Percentiles rank a stretch among this genome's conserved stretches.
Evolutionary conservation across 176 grass and related monocot species (phyloP).

Genomic region (Metroxylon sagu): DNA sequence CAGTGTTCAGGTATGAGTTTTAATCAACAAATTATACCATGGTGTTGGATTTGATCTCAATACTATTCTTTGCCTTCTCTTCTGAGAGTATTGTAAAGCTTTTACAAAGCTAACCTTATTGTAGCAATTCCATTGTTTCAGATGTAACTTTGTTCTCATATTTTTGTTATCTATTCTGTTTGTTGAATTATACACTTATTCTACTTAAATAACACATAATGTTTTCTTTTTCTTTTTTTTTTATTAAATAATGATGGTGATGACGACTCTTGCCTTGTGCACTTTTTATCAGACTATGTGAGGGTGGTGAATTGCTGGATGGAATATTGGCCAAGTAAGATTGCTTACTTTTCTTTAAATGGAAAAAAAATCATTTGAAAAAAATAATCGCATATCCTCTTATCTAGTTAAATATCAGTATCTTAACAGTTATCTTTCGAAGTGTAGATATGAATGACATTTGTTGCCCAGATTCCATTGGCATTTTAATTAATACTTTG

Average conservation of each 20-base stretch:
- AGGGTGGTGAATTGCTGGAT: slow-evolving; percentile 84
- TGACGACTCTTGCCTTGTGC: slow-evolving; percentile 3
- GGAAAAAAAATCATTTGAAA: not conserved
- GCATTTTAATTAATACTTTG: not conserved
- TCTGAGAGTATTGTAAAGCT: too few relatives aligned
- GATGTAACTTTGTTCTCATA: too few relatives aligned
- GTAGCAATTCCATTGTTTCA: too few relatives aligned
- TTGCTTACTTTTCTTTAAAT: slow-evolving; percentile 6
- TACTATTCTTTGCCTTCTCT: too few relatives aligned
- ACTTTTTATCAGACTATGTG: slow-evolving; percentile 55
- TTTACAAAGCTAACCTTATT: too few relatives aligned
- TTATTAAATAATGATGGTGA: slow-evolving; percentile 12
- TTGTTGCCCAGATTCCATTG: too few relatives aligned
- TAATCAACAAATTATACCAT: too few relatives aligned
- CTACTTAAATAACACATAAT: not conserved
- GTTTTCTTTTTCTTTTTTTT: not conserved
- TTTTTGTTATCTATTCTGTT: too few relatives aligned
- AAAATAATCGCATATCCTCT: not conserved
- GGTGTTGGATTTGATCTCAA: too few relatives aligned
- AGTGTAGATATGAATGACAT: too few relatives aligned
- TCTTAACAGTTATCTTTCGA: not conserved
- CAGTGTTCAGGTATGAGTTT: too few relatives aligned
- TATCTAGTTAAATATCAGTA: not conserved
- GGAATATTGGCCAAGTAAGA: slow-evolving; percentile 81
- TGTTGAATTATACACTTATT: not conserved